These are phyloP conservation scores for Alloteropsis angusta DNA, from an alignment of 202 grass and related monocot genomes.

Conservation along the genomic window DNA sequence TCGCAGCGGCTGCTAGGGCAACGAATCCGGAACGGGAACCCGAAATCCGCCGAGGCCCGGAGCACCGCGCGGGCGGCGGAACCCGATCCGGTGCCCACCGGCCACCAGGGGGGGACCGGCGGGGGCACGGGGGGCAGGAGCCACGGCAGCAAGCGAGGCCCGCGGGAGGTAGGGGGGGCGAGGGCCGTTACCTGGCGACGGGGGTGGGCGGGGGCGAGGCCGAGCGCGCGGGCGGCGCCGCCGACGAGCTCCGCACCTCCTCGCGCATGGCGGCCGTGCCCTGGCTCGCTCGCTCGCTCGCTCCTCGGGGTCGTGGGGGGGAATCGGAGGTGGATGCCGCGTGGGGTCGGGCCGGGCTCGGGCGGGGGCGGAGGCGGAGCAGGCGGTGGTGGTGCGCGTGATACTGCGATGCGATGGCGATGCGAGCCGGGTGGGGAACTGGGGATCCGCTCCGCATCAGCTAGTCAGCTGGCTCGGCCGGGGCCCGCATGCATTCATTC, in stretches of 20 bases:
- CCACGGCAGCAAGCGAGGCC: neutral
- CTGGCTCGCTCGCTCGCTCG: neutral
- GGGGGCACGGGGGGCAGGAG: neutral
- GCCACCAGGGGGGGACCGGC: neutral
- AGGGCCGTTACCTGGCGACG: conserved; percentile 53
- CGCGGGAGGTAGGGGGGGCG: neutral
- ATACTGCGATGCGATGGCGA: neutral
- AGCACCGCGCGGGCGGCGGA: neutral
- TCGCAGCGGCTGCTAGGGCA: neutral
- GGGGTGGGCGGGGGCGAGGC: conserved; percentile 60
- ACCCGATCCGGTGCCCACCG: conserved; percentile 13
- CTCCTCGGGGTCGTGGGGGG: neutral
- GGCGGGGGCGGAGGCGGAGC: neutral
- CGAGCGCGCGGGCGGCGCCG: conserved; percentile 46
- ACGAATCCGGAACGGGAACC: neutral
- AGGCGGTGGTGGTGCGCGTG: neutral
- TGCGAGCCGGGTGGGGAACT: too few relatives aligned
- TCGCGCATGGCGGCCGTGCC: conserved; percentile 54
- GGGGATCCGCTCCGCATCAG: neutral
- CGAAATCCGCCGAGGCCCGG: neutral
- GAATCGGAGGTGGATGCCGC: neutral
- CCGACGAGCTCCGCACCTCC: conserved; percentile 81
- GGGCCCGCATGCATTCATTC: neutral
- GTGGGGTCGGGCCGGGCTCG: neutral
- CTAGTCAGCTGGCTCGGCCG: neutral